These are phyloP conservation scores for Rhodotorula babjevae DNA, from an alignment of 768 basidiomycete species.

Conservation along the genomic window DNA sequence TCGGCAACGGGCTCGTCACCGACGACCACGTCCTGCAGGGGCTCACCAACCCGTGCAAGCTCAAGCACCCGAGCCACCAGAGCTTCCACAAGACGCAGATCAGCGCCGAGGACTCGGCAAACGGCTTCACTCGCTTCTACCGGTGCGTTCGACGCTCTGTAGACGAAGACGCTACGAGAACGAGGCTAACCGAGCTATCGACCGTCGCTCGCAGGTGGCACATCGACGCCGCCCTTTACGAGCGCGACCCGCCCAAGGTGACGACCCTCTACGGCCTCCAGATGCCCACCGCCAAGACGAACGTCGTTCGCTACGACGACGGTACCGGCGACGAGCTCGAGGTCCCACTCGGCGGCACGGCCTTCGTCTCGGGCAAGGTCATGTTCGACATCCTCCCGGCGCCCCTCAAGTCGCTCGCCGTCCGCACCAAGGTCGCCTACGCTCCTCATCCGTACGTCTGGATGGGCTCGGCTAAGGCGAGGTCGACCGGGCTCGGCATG, in stretches of 20 bases:
- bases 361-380: slow-evolving; percentile 64
- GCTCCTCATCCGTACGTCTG: slow-evolving; percentile 84
- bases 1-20: slow-evolving; percentile 66
- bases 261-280: slow-evolving; percentile 76
- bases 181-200: not conserved
- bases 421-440: slow-evolving; percentile 69
- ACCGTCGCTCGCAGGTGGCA: slow-evolving; percentile 53
- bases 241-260: slow-evolving; percentile 58
- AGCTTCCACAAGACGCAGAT: slow-evolving; percentile 80
- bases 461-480: slow-evolving; percentile 73
- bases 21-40: slow-evolving; percentile 36
- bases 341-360: slow-evolving; percentile 82
- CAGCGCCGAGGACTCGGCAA: slow-evolving; percentile 65
- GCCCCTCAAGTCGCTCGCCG: slow-evolving; percentile 71
- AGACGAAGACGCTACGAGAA: too few species aligned
- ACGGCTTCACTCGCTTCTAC: slow-evolving; percentile 62
- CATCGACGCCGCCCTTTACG: slow-evolving; percentile 71
- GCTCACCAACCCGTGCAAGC: slow-evolving; percentile 52
- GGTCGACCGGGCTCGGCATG: slow-evolving; percentile 76
- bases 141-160: slow-evolving; percentile 45
- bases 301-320: slow-evolving; percentile 55
- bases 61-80: slow-evolving; percentile 80
- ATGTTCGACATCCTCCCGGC: slow-evolving; percentile 76
- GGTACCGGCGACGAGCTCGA: slow-evolving; percentile 75
- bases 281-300: slow-evolving; percentile 63